A percentile compares a stretch with the other conserved stretches of the same genome.
These are phyloP conservation scores for Bidens hawaiensis DNA, from an alignment of 140 eudicot genomes.

Conservation along the genomic window DNA sequence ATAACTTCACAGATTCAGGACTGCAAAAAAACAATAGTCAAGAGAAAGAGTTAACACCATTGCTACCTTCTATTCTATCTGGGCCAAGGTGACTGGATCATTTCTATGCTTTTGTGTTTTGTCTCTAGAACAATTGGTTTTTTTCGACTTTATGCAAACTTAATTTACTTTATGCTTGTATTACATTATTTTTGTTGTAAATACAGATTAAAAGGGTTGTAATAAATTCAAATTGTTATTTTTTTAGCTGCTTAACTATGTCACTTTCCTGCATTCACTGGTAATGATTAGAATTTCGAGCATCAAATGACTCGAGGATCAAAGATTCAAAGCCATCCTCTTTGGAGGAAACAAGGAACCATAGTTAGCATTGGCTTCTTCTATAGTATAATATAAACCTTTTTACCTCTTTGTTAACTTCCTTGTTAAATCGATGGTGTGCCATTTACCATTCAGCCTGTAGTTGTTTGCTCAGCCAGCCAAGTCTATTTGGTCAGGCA, in stretches of 20 bases:
- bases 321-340: too few relatives aligned
- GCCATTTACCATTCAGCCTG: neutral
- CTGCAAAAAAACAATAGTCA: conserved; percentile 2
- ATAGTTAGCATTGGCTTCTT: neutral
- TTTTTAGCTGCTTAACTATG: neutral
- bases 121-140: neutral
- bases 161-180: neutral
- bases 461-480: too few relatives aligned
- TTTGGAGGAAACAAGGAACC: neutral
- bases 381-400: neutral
- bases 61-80: conserved; percentile 9
- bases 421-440: neutral
- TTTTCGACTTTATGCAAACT: neutral
- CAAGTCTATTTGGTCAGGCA: too few relatives aligned
- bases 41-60: neutral
- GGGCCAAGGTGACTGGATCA: conserved; percentile 9
- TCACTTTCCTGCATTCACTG: neutral
- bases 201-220: neutral
- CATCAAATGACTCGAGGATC: too few relatives aligned
- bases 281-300: neutral
- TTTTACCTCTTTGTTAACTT: neutral
- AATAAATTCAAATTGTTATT: neutral
- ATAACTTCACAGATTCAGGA: conserved; percentile 5
- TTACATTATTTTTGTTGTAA: neutral
- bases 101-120: neutral